Evolutionary conservation across 108 stramenopile genomes (phyloP).

Genomic region (Skeletonema costatum): DNA sequence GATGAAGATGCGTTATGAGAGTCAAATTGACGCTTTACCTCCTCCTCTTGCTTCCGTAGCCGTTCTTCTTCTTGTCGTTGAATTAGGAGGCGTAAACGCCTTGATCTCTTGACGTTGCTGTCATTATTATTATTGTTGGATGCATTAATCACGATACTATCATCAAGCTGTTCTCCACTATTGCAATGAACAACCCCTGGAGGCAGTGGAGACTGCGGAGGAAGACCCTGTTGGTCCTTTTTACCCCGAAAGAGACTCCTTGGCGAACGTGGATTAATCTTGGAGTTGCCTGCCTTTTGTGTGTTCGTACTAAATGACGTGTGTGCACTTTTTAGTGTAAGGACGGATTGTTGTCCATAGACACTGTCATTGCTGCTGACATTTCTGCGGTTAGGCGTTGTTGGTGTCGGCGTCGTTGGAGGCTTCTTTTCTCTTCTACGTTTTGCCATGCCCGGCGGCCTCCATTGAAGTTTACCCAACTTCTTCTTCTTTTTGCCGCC

Average conservation of each 20-base stretch:
- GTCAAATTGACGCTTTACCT: neutral
- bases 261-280: neutral
- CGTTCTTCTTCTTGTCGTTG: neutral
- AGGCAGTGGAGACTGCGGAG: neutral
- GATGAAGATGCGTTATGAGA: neutral
- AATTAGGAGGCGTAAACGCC: neutral
- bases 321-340: neutral
- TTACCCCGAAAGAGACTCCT: neutral
- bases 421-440: neutral
- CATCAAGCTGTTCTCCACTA: neutral
- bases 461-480: slow-evolving; percentile 10
- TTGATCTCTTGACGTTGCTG: neutral
- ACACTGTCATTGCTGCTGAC: neutral
- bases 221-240: neutral
- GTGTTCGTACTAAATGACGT: neutral
- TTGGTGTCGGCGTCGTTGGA: neutral
- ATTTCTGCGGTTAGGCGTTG: neutral
- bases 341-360: neutral
- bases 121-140: neutral
- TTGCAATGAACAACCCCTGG: neutral
- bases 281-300: neutral
- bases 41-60: neutral
- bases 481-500: slow-evolving; percentile 2
- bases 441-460: slow-evolving; percentile 15
- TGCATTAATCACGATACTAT: neutral